phyloP scores from a whole-genome alignment of 2,329 filamentous ascomycete species.

The Diaporthe humulicola region DNA sequence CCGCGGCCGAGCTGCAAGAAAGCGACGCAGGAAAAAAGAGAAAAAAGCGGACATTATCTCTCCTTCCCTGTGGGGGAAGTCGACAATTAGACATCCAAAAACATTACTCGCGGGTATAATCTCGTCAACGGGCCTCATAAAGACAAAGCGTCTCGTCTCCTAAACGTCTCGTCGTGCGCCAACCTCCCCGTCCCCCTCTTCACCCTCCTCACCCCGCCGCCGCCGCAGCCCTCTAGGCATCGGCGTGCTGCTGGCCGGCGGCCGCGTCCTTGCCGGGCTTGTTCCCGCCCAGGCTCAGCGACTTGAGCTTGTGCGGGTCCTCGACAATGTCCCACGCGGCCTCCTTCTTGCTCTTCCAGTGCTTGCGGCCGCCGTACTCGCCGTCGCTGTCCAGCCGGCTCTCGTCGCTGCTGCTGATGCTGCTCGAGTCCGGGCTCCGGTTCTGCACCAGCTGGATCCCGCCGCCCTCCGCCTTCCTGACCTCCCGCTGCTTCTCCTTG shows the following conservation, averaged over 20 bases:
- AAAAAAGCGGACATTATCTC: not conserved
- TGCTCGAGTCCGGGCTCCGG: conserved; percentile 62
- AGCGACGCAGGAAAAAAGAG: not conserved
- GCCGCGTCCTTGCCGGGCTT: not conserved
- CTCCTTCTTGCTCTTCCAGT: conserved; percentile 64
- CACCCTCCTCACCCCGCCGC: not conserved
- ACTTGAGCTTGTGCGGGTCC: conserved; percentile 61
- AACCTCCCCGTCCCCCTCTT: too few relatives aligned
- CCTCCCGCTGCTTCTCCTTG: conserved; percentile 81
- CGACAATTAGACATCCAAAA: conserved; percentile 18
- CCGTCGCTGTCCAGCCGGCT: conserved; percentile 61
- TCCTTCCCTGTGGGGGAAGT: not conserved
- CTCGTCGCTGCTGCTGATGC: conserved; percentile 66
- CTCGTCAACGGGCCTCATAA: not conserved
- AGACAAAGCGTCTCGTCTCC: not conserved
- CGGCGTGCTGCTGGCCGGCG: not conserved
- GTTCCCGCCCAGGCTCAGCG: conserved; percentile 33
- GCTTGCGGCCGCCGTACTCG: conserved; percentile 48
- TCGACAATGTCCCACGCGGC: conserved; percentile 64
- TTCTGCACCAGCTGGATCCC: conserved; percentile 69
- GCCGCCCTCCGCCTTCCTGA: conserved; percentile 75
- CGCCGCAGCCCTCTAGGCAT: not conserved
- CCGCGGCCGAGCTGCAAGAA: not conserved
- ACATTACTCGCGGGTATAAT: conserved; percentile 34
- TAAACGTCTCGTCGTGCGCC: not conserved